A percentile compares a stretch with the other conserved stretches of the same genome.
These are phyloP conservation scores for Grosmannia clavigera DNA, from an alignment of 2,329 filamentous ascomycete genomes.

Conservation along the genomic window DNA sequence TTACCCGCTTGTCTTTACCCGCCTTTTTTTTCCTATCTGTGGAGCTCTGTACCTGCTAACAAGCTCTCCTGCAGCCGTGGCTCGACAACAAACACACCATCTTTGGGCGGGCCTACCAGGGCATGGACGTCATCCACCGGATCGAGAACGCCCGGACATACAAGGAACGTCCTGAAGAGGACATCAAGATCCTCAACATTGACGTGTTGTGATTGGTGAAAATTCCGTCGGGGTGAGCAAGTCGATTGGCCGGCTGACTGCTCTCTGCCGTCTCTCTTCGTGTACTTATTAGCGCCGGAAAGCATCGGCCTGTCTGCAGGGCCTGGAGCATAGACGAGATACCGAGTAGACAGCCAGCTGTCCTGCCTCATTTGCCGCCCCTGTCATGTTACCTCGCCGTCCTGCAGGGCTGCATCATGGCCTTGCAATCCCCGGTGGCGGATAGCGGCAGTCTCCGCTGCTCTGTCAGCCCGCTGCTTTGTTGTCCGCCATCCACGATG, in stretches of 20 bases:
- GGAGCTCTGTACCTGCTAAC: not conserved
- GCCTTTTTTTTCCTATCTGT: not conserved
- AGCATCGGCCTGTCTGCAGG: not conserved
- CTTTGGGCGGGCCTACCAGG: conserved; percentile 81
- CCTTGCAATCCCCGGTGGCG: not conserved
- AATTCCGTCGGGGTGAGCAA: too few relatives aligned
- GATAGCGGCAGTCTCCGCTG: not conserved
- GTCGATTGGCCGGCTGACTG: too few relatives aligned
- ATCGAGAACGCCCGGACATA: conserved; percentile 85
- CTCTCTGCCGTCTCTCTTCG: not conserved
- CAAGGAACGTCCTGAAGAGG: conserved; percentile 89
- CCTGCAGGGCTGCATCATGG: not conserved
- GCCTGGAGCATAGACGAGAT: not conserved
- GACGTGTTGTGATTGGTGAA: conserved; percentile 32
- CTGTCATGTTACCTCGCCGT: not conserved
- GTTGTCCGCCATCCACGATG: not conserved
- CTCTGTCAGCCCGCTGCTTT: not conserved
- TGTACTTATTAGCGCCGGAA: not conserved
- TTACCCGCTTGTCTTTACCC: not conserved
- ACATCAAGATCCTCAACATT: conserved; percentile 95
- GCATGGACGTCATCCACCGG: conserved; percentile 86
- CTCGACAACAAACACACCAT: conserved; percentile 93
- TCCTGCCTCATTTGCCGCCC: not conserved
- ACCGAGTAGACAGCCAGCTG: not conserved
- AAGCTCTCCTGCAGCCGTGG: conserved; percentile 52